Conservation (phyloP, 495 filamentous ascomycete genomes). For the Halenospora varia region DNA sequence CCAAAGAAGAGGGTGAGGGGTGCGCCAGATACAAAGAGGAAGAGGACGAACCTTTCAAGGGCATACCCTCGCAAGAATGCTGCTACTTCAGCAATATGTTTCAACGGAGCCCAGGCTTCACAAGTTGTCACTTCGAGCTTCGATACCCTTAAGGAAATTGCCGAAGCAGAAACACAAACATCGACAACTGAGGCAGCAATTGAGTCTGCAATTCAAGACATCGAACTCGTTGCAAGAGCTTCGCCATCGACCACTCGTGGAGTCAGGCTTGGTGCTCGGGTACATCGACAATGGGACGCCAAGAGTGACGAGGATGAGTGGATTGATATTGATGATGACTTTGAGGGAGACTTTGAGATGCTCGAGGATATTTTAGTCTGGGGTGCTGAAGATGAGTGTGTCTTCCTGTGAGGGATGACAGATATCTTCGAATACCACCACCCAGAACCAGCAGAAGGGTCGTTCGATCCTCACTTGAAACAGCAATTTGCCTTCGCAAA, state of each 20-base stretch:
- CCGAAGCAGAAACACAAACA: no score
- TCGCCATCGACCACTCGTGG: neutral
- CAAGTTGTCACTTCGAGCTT: no score
- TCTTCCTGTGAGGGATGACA: neutral
- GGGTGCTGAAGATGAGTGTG: neutral
- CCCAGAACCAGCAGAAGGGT: no score
- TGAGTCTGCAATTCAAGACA: neutral
- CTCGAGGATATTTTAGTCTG: neutral
- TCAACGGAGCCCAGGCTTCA: no score
- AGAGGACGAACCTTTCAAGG: neutral
- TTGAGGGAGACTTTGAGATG: neutral
- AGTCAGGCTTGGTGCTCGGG: neutral
- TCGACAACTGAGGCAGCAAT: neutral
- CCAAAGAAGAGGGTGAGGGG: neutral
- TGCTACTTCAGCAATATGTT: no score
- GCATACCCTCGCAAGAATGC: no score
- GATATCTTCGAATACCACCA: no score
- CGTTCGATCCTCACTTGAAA: no score
- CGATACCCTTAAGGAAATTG: no score
- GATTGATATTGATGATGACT: neutral
- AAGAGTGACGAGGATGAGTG: neutral
- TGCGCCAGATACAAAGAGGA: neutral
- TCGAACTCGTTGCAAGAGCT: neutral
- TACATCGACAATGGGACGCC: neutral
- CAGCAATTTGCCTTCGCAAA: no score